A percentile compares a stretch with the other conserved stretches of the same genome.
These are phyloP conservation scores for Ustilago tritici DNA, from an alignment of 1,284 basidiomycete genomes.

Conservation along the genomic window DNA sequence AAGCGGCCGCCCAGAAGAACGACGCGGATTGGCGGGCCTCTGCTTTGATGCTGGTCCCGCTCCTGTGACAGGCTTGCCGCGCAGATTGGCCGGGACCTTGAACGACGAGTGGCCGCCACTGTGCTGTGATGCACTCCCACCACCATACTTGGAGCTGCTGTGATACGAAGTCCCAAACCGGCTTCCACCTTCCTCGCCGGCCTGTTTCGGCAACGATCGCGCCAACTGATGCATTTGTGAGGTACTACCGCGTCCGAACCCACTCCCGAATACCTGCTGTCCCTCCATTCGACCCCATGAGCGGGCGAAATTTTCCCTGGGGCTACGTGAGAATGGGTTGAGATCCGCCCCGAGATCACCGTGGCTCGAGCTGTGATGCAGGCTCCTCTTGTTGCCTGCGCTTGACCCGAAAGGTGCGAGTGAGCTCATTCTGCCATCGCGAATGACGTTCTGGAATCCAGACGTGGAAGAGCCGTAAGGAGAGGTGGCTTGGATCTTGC, in stretches of 20 bases:
- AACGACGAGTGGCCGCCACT: conserved; percentile 43
- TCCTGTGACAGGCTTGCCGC: conserved; percentile 13
- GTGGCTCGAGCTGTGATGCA: conserved; percentile 49
- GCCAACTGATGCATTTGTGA: conserved; percentile 26
- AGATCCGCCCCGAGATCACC: conserved; percentile 37
- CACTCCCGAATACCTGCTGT: conserved; percentile 6
- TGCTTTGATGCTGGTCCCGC: conserved; percentile 11
- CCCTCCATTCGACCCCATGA: conserved; percentile 33
- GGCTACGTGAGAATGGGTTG: conserved; percentile 29
- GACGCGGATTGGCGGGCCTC: conserved; percentile 12
- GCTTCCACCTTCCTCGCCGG: conserved; percentile 10
- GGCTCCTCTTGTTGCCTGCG: conserved; percentile 25
- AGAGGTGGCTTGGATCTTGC: conserved; percentile 38
- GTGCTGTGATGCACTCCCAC: conserved; percentile 36
- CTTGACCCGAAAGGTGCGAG: conserved; percentile 30
- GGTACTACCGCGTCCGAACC: conserved; percentile 5
- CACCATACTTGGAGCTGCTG: conserved; percentile 31
- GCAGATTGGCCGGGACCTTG: conserved; percentile 36
- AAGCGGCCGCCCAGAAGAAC: conserved; percentile 25
- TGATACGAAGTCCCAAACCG: conserved; percentile 32
- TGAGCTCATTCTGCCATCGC: conserved; percentile 43
- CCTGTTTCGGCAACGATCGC: conserved; percentile 41
- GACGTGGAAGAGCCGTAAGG: conserved; percentile 51
- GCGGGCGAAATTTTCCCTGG: conserved; percentile 16
- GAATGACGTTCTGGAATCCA: conserved; percentile 39